Evolutionary conservation across 2,329 filamentous ascomycete species (phyloP), one percentile per base, ranked within the genome.

Genomic region (Zasmidium cellare): DNA sequence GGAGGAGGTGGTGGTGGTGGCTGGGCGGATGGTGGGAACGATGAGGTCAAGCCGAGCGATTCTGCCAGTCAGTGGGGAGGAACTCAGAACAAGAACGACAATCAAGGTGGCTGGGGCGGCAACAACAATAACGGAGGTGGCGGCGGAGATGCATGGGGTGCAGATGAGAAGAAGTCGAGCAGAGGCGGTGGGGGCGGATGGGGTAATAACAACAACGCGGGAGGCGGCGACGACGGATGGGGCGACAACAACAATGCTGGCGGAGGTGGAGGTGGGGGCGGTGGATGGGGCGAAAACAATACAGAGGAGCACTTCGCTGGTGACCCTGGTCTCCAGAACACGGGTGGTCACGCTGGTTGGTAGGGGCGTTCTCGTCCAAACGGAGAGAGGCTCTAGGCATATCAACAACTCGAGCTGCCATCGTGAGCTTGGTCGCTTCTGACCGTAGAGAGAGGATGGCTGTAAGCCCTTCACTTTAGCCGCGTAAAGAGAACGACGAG

Each of bases 261-360:
- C 3, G 19, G 22, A 53, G 35, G 38, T n/a, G 48, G 11, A 5
- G 28, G n/a, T 20, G 38, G 20, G 3, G 41, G 20, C 19, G 44
- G 24, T 47, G 48, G 12, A 20, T 41, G 47, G 47, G 48, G 9
- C n/a, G 45, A 46, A 35, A 55, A 54, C 25, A 41, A 51, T 31
- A 55, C 57, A 5, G 28, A 22, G 16, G 53, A 56, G 24, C 57
- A 53, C 46, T 59, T 59, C 50, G 31, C 38, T 23, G 48, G 45
- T 14, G 60, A 63, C 25, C 51, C 55, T 5, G 49, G 38, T 19
- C 28, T 63, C 23, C 22, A 60, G 28, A 24, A 50, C 48, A 52
- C 60, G 19, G 57, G 51, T 9, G 44, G 51, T 22, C 23, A 46
- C 28, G 51, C 25, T 46, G 51, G 28, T 1, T 60, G 58, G 55